phyloP scores from a whole-genome alignment of 495 filamentous ascomycete genomes.

The Pseudomonodictys pantanalensis region DNA sequence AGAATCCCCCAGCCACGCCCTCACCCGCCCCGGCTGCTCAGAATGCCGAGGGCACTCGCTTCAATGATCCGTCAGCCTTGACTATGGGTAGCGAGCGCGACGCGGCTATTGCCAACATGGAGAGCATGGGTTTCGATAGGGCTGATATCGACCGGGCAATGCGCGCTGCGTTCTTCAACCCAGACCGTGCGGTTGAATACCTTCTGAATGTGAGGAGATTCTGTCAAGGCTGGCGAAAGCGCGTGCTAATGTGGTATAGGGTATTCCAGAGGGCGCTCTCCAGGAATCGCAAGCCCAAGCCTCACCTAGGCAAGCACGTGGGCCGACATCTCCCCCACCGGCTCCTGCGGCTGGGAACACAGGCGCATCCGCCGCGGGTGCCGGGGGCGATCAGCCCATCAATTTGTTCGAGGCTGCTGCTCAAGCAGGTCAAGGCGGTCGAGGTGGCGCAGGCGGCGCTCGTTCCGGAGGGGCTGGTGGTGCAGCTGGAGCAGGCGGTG shows the following conservation, averaged over 20 bases:
- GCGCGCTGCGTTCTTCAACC: slow-evolving; percentile 94
- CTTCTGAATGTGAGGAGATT: slow-evolving; percentile 72
- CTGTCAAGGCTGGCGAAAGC: slow-evolving; percentile 21
- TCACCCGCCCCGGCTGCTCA: slow-evolving; percentile 65
- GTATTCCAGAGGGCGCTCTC: slow-evolving; percentile 80
- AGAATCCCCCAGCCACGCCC: slow-evolving; percentile 60
- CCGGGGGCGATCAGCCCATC: slow-evolving; percentile 65
- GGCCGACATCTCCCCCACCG: slow-evolving; percentile 34
- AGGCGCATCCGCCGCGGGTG: slow-evolving; percentile 38
- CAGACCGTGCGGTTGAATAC: slow-evolving; percentile 95
- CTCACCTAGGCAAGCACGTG: slow-evolving; percentile 41
- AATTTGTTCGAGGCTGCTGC: slow-evolving; percentile 96
- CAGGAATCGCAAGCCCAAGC: slow-evolving; percentile 53
- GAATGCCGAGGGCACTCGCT: slow-evolving; percentile 45
- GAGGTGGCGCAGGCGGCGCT: slow-evolving; percentile 45
- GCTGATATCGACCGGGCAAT: slow-evolving; percentile 87
- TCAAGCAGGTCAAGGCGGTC: slow-evolving; percentile 60
- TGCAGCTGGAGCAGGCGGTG: slow-evolving; percentile 53
- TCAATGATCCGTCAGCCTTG: slow-evolving; percentile 75
- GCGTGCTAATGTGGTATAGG: slow-evolving; percentile 49
- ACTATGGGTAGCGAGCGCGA: slow-evolving; percentile 79
- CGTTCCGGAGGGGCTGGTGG: slow-evolving; percentile 33
- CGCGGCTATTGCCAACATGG: slow-evolving; percentile 89
- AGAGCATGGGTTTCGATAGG: slow-evolving; percentile 90
- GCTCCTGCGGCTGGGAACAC: slow-evolving; percentile 26